Base-by-base conservation (phyloP, 768 basidiomycete species). In the Pleurotus platypus region DNA sequence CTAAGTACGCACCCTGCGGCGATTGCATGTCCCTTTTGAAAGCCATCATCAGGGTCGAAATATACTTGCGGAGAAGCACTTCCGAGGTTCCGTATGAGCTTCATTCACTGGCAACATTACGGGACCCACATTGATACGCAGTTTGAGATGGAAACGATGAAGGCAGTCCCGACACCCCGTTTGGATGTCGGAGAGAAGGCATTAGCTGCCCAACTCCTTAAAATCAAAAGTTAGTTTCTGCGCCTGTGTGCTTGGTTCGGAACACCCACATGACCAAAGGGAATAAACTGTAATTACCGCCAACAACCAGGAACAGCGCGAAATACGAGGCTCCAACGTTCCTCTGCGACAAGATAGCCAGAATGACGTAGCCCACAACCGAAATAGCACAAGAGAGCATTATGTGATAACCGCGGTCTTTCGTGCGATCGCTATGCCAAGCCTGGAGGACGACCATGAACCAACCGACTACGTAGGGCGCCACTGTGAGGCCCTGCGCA, bases 181-280 rank as follows among this genome's bases (percentile, higher is more conserved):
- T 84, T 84, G 1, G 80, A 81, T 6, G 82, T 84, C 9, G 82
- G 82, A 5, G 82, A 79, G 64, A 84, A 82, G 1, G 75, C 70
- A 62, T 83, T 83, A 4, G 81, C 79, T 13, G 81, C 82, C 82
- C 82, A 84, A 63, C 79, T 80, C 80, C 81, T 83, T 58, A 37
- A 51, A 35, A 35, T 13, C n/a, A 5, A n/a, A 27, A 45, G n/a
- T 24, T 18, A n/a, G 46, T 48, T 35, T 35, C 18, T 9, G 16
- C 20, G 50, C 35, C 18, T 24, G 11, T 22, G 50, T 15, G 2
- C 20, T 46, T 48, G 2, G 20, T 11, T 9, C 5, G 12, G 12
- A 58, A 24, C n/a, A 67, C 78, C 60, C 58, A 80, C 82, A 83
- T 83, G 42, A 82, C 83, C 4, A 83, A 71, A 6, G 83, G 83